phyloP scores from a whole-genome alignment of 192 early-diverging fungal genomes.

The Backusella australiensis region DNA sequence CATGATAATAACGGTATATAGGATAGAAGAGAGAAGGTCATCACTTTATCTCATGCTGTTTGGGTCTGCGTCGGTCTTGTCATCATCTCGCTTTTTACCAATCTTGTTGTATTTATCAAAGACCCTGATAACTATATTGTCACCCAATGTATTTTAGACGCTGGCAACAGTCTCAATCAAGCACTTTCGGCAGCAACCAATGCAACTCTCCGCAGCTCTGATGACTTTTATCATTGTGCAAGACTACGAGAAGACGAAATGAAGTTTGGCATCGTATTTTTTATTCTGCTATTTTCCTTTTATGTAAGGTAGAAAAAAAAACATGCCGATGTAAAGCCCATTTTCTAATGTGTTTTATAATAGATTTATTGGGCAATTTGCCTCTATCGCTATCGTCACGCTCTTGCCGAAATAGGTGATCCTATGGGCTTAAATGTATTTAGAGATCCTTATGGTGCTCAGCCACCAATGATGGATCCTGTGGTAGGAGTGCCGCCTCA shows the following conservation, averaged over 20 bases:
- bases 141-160: constrained; percentile 11
- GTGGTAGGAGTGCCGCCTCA: neutral
- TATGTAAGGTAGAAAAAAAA: constrained; percentile 24
- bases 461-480: neutral
- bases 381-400: neutral
- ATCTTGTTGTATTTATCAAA: constrained; percentile 28
- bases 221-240: constrained; percentile 30
- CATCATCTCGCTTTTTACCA: constrained; percentile 22
- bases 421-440: neutral
- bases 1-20: neutral
- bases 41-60: constrained; percentile 20
- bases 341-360: neutral
- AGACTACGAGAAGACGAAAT: constrained; percentile 30
- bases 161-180: neutral
- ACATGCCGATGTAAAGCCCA: neutral
- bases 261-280: constrained; percentile 28
- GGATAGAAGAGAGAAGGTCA: constrained; percentile 15
- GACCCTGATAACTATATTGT: constrained; percentile 12
- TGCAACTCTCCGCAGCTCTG: neutral
- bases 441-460: neutral
- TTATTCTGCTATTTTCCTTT: constrained; percentile 27
- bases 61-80: constrained; percentile 27
- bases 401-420: neutral
- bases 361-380: constrained; percentile 22
- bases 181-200: constrained; percentile 1